Percentiles rank a stretch among this genome's conserved stretches.
Evolutionary conservation across 495 filamentous ascomycete species (phyloP).

Genomic region (Bombardia bombarda): DNA sequence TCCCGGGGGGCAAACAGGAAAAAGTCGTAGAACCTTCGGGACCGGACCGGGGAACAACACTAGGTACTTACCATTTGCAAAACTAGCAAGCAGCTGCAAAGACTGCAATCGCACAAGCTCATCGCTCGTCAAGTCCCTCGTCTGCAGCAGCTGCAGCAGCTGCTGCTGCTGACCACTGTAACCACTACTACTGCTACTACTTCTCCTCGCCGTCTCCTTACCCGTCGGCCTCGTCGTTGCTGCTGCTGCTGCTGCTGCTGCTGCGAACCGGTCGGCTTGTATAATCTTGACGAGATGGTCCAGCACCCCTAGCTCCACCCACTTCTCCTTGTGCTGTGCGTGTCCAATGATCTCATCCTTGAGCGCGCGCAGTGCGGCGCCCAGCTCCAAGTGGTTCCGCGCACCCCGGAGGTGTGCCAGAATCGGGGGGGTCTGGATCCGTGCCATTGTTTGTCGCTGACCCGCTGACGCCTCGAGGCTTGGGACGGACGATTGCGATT

Average conservation of each 20-base stretch:
- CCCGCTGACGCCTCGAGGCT: too few species aligned
- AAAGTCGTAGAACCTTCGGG: neutral
- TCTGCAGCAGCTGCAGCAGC: constrained; percentile 16
- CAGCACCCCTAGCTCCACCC: constrained; percentile 62
- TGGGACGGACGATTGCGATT: too few species aligned
- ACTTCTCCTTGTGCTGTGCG: constrained; percentile 73
- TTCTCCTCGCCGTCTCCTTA: too few species aligned
- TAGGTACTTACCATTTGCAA: constrained; percentile 68
- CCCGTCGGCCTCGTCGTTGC: constrained; percentile 20
- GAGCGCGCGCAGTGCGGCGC: constrained; percentile 56
- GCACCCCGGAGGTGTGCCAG: constrained; percentile 55
- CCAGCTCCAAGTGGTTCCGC: constrained; percentile 52
- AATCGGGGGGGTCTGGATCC: constrained; percentile 32
- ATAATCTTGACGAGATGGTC: constrained; percentile 59
- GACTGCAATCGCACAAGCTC: constrained; percentile 68
- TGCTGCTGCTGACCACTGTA: too few species aligned
- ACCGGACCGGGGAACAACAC: too few species aligned
- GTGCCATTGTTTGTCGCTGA: too few species aligned
- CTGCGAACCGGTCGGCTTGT: too few species aligned
- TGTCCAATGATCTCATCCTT: constrained; percentile 91
- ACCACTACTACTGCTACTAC: too few species aligned
- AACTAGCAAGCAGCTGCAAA: constrained; percentile 69
- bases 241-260: too few species aligned
- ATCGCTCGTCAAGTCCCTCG: constrained; percentile 35
- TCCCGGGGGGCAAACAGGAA: constrained; percentile 1